These are phyloP conservation scores for Bipolaris sorokiniana DNA, from an alignment of 2,329 filamentous ascomycete genomes.

Conservation along the genomic window DNA sequence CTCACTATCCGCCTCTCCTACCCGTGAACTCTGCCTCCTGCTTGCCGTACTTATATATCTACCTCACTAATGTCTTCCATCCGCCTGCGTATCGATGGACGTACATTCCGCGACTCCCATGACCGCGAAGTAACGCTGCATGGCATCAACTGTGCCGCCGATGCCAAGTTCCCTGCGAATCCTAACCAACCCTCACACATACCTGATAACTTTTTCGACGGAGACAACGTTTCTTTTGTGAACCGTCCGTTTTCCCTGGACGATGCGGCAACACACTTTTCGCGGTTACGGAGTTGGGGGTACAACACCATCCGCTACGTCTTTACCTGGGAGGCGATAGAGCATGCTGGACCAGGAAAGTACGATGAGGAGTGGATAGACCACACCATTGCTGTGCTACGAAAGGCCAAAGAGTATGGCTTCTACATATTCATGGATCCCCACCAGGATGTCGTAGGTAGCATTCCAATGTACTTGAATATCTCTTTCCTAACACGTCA, in stretches of 20 bases:
- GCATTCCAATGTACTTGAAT: slow-evolving; percentile 4
- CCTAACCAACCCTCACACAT: slow-evolving; percentile 84
- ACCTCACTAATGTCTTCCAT: slow-evolving; percentile 68
- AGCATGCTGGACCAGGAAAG: slow-evolving; percentile 84
- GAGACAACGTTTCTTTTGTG: slow-evolving; percentile 88
- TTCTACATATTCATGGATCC: slow-evolving; percentile 99
- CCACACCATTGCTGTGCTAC: slow-evolving; percentile 84
- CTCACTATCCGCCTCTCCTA: neutral
- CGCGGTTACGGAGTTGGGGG: slow-evolving; percentile 82
- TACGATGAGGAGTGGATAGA: slow-evolving; percentile 95
- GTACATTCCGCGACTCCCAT: slow-evolving; percentile 78
- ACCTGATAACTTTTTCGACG: slow-evolving; percentile 83
- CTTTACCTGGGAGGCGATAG: slow-evolving; percentile 99
- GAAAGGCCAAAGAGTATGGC: slow-evolving; percentile 84
- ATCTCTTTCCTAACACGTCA: slow-evolving; percentile 26
- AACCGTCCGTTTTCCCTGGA: slow-evolving; percentile 81
- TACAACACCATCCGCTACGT: slow-evolving; percentile 97
- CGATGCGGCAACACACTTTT: slow-evolving; percentile 86
- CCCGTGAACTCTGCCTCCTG: neutral
- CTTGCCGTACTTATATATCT: slow-evolving; percentile 6
- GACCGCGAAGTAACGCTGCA: slow-evolving; percentile 87
- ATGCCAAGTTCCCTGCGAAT: slow-evolving; percentile 84
- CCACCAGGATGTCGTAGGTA: slow-evolving; percentile 89
- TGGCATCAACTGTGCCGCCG: slow-evolving; percentile 91
- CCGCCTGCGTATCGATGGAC: slow-evolving; percentile 82